Conservation (phyloP, 1,139 yeast species). For the Pichia sp. region DNA sequence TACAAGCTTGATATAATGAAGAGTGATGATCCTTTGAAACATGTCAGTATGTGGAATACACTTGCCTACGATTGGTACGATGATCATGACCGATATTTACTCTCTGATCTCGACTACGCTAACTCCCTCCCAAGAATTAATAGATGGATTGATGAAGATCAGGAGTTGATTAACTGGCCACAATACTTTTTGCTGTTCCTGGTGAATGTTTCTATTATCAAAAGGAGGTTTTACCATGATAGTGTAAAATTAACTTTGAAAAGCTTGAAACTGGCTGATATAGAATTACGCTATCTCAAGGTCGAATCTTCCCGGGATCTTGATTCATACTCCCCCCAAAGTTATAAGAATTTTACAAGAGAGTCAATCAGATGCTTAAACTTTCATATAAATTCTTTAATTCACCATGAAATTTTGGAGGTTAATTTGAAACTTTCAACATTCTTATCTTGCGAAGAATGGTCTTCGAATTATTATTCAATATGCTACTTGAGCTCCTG, state of each 20-base stretch:
- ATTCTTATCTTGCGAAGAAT: constrained; percentile 24
- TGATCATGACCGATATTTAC: constrained; percentile 28
- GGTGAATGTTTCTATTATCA: constrained; percentile 22
- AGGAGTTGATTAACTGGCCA: constrained; percentile 22
- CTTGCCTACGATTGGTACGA: constrained; percentile 37
- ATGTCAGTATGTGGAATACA: constrained; percentile 33
- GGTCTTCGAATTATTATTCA: constrained; percentile 23
- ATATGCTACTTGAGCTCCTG: constrained; percentile 24
- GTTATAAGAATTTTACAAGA: constrained; percentile 8
- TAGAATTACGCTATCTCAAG: constrained; percentile 25
- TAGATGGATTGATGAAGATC: constrained; percentile 17
- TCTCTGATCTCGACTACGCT: constrained; percentile 21
- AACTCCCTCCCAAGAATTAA: constrained; percentile 30
- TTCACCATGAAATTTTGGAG: constrained; percentile 26
- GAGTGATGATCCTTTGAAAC: constrained; percentile 16
- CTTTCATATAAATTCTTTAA: constrained; percentile 17
- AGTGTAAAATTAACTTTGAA: constrained; percentile 22
- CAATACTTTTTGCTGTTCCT: constrained; percentile 21
- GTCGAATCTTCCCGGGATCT: constrained; percentile 21
- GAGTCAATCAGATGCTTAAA: constrained; percentile 17
- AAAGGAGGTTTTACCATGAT: constrained; percentile 24
- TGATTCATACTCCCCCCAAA: constrained; percentile 19
- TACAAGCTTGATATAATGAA: constrained; percentile 31
- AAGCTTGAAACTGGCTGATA: constrained; percentile 24
- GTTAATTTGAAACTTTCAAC: constrained; percentile 29